phyloP scores from a whole-genome alignment of 2,329 filamentous ascomycete genomes.

The Cercospora nicotianae region DNA sequence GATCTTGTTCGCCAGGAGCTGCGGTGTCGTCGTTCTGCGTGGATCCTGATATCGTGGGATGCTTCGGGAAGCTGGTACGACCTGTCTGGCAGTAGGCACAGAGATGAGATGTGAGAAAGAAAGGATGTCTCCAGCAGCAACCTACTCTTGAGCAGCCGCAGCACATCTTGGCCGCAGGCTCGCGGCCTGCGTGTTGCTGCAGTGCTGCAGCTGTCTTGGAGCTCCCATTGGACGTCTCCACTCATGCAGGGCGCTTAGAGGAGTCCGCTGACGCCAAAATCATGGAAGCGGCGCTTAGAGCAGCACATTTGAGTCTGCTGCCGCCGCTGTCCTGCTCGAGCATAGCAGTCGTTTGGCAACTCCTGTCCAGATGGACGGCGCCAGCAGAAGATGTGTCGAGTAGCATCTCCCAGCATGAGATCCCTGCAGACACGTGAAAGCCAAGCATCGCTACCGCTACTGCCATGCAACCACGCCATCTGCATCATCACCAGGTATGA shows the following conservation, averaged over 20 bases:
- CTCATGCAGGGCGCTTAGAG: slow-evolving; percentile 23
- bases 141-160: slow-evolving; percentile 11
- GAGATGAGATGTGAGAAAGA: background rate
- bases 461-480: background rate
- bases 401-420: no score
- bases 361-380: background rate
- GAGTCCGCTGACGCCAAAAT: slow-evolving; percentile 8
- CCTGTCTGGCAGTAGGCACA: background rate
- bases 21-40: background rate
- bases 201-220: slow-evolving; percentile 16
- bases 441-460: background rate
- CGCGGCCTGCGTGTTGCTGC: slow-evolving; percentile 17
- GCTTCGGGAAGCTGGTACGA: background rate
- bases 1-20: background rate
- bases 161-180: slow-evolving; percentile 20
- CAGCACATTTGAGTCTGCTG: slow-evolving; percentile 4
- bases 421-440: background rate
- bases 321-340: background rate
- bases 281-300: slow-evolving; percentile 20
- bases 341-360: background rate
- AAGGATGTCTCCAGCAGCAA: background rate
- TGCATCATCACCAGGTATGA: background rate
- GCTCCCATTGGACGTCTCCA: slow-evolving; percentile 22
- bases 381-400: background rate
- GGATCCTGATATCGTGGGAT: background rate